Base-by-base conservation (phyloP, 805 yeast species). In the Kuraishia capsulata region DNA sequence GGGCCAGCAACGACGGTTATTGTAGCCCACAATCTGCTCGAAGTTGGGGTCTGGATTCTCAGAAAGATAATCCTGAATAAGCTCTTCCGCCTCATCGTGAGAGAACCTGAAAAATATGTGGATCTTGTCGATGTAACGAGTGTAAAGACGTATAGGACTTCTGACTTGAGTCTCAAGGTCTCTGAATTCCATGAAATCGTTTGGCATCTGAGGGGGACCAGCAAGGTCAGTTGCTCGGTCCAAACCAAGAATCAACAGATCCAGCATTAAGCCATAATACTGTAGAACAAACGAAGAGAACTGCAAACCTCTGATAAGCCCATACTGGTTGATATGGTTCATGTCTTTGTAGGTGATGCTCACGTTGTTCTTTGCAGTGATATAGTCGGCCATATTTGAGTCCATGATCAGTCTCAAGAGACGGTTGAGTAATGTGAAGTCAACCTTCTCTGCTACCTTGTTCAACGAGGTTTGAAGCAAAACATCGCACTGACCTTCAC, bases 11-110 rank as follows among this genome's bases (percentile, higher is more conserved):
- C 78, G 78, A 48, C 83, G 82, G 48, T 87, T 90, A 51, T 83
- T 84, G 57, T 88, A 90, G 0, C 94, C 94, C 26, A 83, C 76
- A 5, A 81, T 78, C 48, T 81, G 83, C 50, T 84, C 95, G 57
- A 84, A 85, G 52, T 89, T 86, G 0, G 96, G 96, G 61, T 89
- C 96, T 1, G 96, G 96, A 50, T 86, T 83, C 48, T 86, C 95
- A 0, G 83, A 69, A 18, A 89, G 59, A 50, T 68, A 87, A 19
- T 85, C 90, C 42, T 80, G 81, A 14, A 83, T 73, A 31, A 92
- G 62, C 8, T 78, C 95, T 28, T 73, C 76, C 0, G 92, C 74
- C 38, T 90, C 96, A 1, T 74, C 79, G 25, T 74, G 74, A 3
- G 72, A 66, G 50, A 92, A 85, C 39, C 87, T 69, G 62, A 87